Base-by-base conservation (phyloP, 345 rosid species). In the Camelina laxa region DNA sequence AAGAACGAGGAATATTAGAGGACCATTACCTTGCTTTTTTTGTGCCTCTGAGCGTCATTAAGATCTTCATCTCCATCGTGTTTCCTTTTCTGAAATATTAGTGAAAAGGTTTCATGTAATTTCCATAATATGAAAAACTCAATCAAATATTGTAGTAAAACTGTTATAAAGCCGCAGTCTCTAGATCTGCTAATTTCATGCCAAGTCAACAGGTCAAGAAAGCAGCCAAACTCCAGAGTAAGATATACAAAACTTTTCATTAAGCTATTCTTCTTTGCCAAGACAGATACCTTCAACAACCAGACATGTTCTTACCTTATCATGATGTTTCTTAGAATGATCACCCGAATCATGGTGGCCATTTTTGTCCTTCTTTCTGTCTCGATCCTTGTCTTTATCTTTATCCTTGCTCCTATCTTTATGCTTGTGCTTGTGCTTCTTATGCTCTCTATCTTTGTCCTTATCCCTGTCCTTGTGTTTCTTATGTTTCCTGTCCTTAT, bases 41-140 rank as follows among this genome's bases (percentile, higher is more conserved):
- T 92, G 89, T 87, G 97, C 82, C 86, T 85, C 66, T 89, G 92
- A 75, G 82, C 75, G 47, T 90, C 97, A 80, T 83, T 95, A 9
- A 87, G 79, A 84, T 92, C 93, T 83, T 95, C 99, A 39, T 90
- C 97, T 44, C 96, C 97, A 60, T 84, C 95, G 48, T 90, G 99
- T 85, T 90, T 95, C 85, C 99, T 85, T 89, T 92, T 95, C 99
- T 95, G 91, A 79, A 81, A 74, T 65, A 24, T 73, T 61, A 67
- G 60, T 62, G 66, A 63, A 31, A 79, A 41, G 9, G 27, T n/a
- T 65, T 57, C 59, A 68, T 54, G 60, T 67, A 51, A 73, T 39
- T 54, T 41, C 16, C 60, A 60, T 17, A 33, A 24, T 44, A 49
- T 38, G 6, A n/a, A 13, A 68, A 69, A 45, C n/a, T 2, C 49